Evolutionary conservation across 148 eudicot species (phyloP), one percentile per base, ranked within the genome.

Genomic region (Cornus suecica): DNA sequence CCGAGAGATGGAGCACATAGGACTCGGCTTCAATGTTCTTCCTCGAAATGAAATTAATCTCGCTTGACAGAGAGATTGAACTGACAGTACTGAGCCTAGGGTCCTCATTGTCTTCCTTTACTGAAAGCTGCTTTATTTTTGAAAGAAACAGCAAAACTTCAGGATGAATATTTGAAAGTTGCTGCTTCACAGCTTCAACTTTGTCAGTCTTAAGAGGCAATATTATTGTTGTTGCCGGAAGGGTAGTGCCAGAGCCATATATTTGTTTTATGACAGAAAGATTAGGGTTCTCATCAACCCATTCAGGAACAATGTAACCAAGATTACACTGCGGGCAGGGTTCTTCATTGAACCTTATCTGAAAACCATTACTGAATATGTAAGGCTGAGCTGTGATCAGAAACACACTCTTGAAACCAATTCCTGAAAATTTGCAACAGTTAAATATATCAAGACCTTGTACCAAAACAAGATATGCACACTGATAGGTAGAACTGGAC

Each of bases 391-490:
- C 68, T 18, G 91, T 85, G 28, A 91, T 77, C 34, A 91, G 89
- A 77, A 88, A 89, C 25, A 89, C 93, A 54, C 97, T 91, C 77
- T 91, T 91, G 82, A 90, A 90, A 26, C 90, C 91, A 31, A 90
- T 88, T 22, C 91, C 94, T 88, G 83, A 77, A n/a, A n/a, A n/a
- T n/a, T n/a, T n/a, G n/a, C n/a, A n/a, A 89, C 93, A 52, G 93
- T 91, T 76, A 58, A 42, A 7, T 22, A 45, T 42, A 61, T 29
- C 25, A n/a, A 52, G 51, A 30, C 58, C 16, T 29, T n/a, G n/a
- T n/a, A n/a, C n/a, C 65, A 23, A 52, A 7, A 52, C 14, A 2
- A 52, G 14, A 52, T 18, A 8, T 52, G 14, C 58, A 52, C 14
- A 52, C 8, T 9, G 9, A 9, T 41, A 41, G 5, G 5, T 9